These are phyloP conservation scores for Globisporangium recalcitrans DNA, from an alignment of 352 stramenopile species.

Conservation along the genomic window DNA sequence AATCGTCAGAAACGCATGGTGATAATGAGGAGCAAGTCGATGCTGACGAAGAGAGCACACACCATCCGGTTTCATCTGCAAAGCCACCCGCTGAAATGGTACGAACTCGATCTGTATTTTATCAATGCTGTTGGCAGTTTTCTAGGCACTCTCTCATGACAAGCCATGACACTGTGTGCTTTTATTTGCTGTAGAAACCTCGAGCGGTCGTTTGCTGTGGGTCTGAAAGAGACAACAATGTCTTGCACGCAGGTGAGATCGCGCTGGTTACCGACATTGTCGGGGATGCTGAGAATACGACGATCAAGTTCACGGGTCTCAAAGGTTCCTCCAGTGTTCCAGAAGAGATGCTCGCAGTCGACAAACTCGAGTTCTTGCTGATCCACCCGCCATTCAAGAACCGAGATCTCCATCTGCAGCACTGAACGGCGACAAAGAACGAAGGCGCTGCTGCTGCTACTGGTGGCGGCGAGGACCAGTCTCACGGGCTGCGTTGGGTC, in stretches of 20 bases:
- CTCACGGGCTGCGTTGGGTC: constrained; percentile 2
- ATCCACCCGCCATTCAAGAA: constrained; percentile 32
- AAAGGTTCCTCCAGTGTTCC: constrained; percentile 32
- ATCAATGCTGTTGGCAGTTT: not conserved
- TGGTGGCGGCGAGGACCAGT: constrained; percentile 2
- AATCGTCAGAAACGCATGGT: not conserved
- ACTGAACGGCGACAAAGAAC: constrained; percentile 21
- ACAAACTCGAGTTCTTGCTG: constrained; percentile 31
- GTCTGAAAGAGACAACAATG: not conserved
- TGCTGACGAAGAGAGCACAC: not conserved
- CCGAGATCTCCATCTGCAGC: constrained; percentile 18
- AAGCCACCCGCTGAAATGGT: not conserved
- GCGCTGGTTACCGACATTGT: constrained; percentile 42
- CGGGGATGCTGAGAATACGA: constrained; percentile 41
- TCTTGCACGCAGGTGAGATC: constrained; percentile 32
- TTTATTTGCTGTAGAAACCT: constrained; percentile 17
- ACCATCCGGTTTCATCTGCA: not conserved
- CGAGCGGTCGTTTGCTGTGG: constrained; percentile 40
- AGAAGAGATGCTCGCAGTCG: constrained; percentile 30
- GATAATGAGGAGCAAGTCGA: not conserved
- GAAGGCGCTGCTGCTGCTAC: constrained; percentile 7
- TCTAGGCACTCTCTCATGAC: not conserved
- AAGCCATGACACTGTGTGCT: not conserved
- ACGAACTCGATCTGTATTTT: not conserved
- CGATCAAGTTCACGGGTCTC: constrained; percentile 39